A percentile compares a stretch with the other conserved stretches of the same genome.
Evolutionary conservation across 345 rosid species (phyloP).

Genomic region (Xanthoceras sorbifolium): DNA sequence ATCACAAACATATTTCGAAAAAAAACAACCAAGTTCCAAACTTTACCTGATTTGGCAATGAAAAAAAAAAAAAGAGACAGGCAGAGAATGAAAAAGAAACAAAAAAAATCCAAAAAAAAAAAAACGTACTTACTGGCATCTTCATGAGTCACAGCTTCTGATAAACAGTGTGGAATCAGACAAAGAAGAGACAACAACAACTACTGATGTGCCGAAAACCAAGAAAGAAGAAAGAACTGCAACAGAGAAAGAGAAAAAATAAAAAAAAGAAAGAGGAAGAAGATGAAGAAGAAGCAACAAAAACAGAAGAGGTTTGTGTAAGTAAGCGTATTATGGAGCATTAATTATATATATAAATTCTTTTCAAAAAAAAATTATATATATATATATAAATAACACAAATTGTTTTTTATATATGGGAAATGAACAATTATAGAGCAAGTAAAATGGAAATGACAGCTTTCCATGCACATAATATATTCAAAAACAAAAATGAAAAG

Average conservation of each 20-base stretch:
- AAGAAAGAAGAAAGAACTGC: slow-evolving; percentile 9
- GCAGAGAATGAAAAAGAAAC: not conserved
- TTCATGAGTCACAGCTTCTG: slow-evolving; percentile 62
- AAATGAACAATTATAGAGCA: slow-evolving; percentile 19
- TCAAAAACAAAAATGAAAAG: not conserved
- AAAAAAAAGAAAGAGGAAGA: slow-evolving; percentile 20
- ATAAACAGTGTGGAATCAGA: slow-evolving; percentile 11
- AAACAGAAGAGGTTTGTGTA: slow-evolving; percentile 41
- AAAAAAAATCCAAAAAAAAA: slow-evolving; percentile 30
- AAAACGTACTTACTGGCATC: slow-evolving; percentile 99
- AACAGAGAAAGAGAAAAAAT: slow-evolving; percentile 24
- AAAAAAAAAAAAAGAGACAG: not conserved
- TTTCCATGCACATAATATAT: slow-evolving; percentile 27
- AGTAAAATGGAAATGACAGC: slow-evolving; percentile 35
- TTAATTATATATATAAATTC: slow-evolving; percentile 57
- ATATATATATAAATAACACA: slow-evolving; percentile 47
- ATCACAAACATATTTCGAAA: not conserved
- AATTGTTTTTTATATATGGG: slow-evolving; percentile 19
- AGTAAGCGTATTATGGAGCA: slow-evolving; percentile 49
- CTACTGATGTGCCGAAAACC: slow-evolving; percentile 14
- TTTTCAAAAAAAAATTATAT: no score
- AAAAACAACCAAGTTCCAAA: slow-evolving; percentile 26
- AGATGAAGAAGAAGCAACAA: slow-evolving; percentile 29
- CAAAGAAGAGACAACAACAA: slow-evolving; percentile 13
- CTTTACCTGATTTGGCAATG: slow-evolving; percentile 29